A percentile compares a stretch with the other conserved stretches of the same genome.
These are phyloP conservation scores for Sonneratia caseolaris DNA, from an alignment of 345 rosid species.

Conservation along the genomic window DNA sequence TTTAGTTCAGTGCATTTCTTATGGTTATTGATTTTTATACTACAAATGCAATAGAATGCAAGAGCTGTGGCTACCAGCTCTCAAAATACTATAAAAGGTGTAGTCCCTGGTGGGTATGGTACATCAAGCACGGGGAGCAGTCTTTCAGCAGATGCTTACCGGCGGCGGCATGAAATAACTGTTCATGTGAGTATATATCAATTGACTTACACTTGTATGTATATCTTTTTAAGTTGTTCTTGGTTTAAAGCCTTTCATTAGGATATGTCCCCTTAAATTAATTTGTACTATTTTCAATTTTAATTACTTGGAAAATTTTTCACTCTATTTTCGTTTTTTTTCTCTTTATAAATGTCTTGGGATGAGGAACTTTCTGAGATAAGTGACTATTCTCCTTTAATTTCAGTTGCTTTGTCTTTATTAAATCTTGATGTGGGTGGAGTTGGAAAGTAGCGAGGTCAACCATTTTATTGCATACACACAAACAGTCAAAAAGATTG, in stretches of 20 bases:
- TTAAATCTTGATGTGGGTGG: not conserved
- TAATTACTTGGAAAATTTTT: not conserved
- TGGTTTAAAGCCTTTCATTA: not conserved
- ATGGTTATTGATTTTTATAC: not conserved
- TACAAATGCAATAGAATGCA: conserved; percentile 18
- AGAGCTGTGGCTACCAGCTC: conserved; percentile 30
- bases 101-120: conserved; percentile 24
- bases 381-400: not conserved
- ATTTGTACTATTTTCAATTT: not conserved
- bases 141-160: conserved; percentile 60
- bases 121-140: conserved; percentile 31
- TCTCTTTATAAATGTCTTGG: not conserved
- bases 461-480: not conserved
- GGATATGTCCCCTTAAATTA: not conserved
- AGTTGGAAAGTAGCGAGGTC: not conserved
- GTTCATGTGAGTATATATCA: conserved; percentile 45
- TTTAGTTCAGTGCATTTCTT: not conserved
- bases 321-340: not conserved
- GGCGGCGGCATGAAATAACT: conserved; percentile 71
- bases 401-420: not conserved
- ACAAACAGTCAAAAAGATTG: not conserved
- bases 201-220: not conserved
- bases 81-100: conserved; percentile 24
- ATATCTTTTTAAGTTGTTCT: not conserved
- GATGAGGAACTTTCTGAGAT: not conserved